Conservation (phyloP, 371 early-diverging fungal species). For the Coemansia sp. region DNA sequence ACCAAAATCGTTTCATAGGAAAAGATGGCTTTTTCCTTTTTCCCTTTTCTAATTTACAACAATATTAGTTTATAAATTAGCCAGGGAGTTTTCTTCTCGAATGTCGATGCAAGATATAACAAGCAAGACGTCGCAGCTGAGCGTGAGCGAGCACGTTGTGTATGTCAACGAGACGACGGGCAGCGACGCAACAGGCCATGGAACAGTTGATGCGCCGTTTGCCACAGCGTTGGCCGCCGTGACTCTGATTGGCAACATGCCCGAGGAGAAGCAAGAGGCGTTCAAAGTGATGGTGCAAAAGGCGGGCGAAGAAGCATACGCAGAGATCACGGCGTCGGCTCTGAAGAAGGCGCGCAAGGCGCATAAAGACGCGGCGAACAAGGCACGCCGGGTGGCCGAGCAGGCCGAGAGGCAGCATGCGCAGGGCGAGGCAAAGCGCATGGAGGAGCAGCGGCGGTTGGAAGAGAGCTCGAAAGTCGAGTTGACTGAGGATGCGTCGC, state of each 20-base stretch:
- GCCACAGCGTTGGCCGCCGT: conserved; percentile 69
- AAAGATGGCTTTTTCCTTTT: background rate
- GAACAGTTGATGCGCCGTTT: conserved; percentile 64
- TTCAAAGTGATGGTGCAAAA: conserved; percentile 69
- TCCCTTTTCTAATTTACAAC: background rate
- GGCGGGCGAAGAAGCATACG: conserved; percentile 65
- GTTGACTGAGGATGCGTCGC: conserved; percentile 69
- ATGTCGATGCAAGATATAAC: conserved; percentile 31
- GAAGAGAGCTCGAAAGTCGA: conserved; percentile 84
- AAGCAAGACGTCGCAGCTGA: conserved; percentile 23
- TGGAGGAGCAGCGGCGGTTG: conserved; percentile 73
- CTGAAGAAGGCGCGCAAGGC: conserved; percentile 92
- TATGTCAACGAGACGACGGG: conserved; percentile 70
- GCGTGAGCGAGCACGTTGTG: conserved; percentile 28
- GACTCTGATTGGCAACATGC: conserved; percentile 19
- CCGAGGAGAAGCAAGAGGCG: conserved; percentile 28
- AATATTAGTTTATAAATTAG: background rate
- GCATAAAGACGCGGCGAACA: conserved; percentile 74
- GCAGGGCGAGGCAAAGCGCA: conserved; percentile 65
- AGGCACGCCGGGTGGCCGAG: conserved; percentile 79
- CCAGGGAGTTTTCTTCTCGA: background rate
- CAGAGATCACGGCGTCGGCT: conserved; percentile 81
- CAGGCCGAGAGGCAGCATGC: conserved; percentile 71
- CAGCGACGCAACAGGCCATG: conserved; percentile 68
- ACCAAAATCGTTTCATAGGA: background rate